Evolutionary conservation across 2,329 filamentous ascomycete genomes (phyloP).

Genomic region (Didymella sp.): DNA sequence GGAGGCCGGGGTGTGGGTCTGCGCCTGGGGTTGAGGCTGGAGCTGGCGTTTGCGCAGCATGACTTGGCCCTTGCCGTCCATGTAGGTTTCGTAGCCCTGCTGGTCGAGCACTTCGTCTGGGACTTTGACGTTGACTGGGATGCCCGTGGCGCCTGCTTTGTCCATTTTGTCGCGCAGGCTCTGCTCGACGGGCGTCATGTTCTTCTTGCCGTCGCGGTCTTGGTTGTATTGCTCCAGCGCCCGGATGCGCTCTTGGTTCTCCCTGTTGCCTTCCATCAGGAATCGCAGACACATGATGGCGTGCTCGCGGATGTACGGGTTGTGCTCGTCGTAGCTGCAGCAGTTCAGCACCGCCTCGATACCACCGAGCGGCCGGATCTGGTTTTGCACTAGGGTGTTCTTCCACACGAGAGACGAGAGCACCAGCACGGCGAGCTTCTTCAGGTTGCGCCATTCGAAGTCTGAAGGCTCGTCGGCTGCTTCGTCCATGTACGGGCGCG

Average conservation of each 20-base stretch:
- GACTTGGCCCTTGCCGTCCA: slow-evolving; percentile 58
- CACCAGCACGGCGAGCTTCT: slow-evolving; percentile 90
- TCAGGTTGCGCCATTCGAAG: slow-evolving; percentile 81
- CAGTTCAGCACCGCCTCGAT: slow-evolving; percentile 88
- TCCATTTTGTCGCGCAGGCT: slow-evolving; percentile 10
- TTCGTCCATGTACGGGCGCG: slow-evolving; percentile 57
- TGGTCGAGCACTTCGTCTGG: slow-evolving; percentile 58
- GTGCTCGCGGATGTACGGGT: slow-evolving; percentile 90
- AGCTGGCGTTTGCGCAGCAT: slow-evolving; percentile 54
- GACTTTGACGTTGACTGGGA: slow-evolving; percentile 45
- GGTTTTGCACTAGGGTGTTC: slow-evolving; percentile 81
- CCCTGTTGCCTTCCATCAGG: slow-evolving; percentile 74
- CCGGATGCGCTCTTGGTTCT: slow-evolving; percentile 74
- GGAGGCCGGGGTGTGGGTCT: background rate
- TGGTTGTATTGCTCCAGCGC: slow-evolving; percentile 58
- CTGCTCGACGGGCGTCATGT: slow-evolving; percentile 21
- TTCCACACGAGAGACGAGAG: slow-evolving; percentile 90
- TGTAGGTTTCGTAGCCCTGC: slow-evolving; percentile 59
- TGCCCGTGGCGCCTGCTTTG: slow-evolving; percentile 12
- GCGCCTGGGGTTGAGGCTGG: slow-evolving; percentile 8
- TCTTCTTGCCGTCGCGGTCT: slow-evolving; percentile 22
- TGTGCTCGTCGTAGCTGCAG: slow-evolving; percentile 89
- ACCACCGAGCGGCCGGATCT: slow-evolving; percentile 83
- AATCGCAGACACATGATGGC: slow-evolving; percentile 61
- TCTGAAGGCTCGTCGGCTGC: slow-evolving; percentile 66